Percentiles rank a stretch among this genome's conserved stretches.
Conservation (phyloP, 768 basidiomycete species). For the Tephrocybe sp. region DNA sequence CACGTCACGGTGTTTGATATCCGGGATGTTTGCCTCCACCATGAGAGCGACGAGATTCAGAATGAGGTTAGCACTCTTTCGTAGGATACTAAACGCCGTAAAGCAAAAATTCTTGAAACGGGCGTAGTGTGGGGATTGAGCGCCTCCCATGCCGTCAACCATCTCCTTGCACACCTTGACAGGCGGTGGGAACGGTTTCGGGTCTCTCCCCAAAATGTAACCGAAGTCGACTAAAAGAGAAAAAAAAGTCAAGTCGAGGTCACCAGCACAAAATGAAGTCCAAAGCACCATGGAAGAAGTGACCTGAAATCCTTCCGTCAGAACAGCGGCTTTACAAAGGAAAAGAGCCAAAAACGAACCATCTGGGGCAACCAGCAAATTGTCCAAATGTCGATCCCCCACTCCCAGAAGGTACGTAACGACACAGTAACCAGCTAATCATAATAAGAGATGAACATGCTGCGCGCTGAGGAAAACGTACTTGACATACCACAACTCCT, state of each 20-base stretch:
- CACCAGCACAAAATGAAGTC: slow-evolving; percentile 8
- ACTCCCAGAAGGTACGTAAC: slow-evolving; percentile 96
- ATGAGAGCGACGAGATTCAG: slow-evolving; percentile 95
- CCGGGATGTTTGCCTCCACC: slow-evolving; percentile 97
- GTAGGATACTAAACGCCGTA: slow-evolving; percentile 94
- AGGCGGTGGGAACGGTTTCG: slow-evolving; percentile 95
- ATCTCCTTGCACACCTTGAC: slow-evolving; percentile 99
- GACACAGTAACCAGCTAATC: slow-evolving; percentile 94
- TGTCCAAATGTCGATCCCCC: slow-evolving; percentile 96
- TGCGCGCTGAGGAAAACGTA: not conserved
- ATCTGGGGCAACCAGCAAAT: slow-evolving; percentile 88
- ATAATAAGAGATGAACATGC: not conserved
- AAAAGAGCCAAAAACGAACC: slow-evolving; percentile 41
- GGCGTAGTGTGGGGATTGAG: slow-evolving; percentile 90
- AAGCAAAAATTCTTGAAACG: slow-evolving; percentile 97
- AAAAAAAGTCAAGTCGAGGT: not conserved
- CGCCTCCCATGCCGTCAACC: slow-evolving; percentile 99
- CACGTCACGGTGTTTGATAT: slow-evolving; percentile 89
- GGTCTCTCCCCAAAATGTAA: slow-evolving; percentile 96
- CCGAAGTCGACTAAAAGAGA: slow-evolving; percentile 84
- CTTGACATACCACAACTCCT: slow-evolving; percentile 85
- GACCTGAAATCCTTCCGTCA: slow-evolving; percentile 41
- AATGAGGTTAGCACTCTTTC: slow-evolving; percentile 96
- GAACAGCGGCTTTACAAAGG: not conserved
- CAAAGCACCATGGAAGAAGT: slow-evolving; percentile 88